Conservation (phyloP, 2,329 filamentous ascomycete genomes). For the Fusarium burgessii region DNA sequence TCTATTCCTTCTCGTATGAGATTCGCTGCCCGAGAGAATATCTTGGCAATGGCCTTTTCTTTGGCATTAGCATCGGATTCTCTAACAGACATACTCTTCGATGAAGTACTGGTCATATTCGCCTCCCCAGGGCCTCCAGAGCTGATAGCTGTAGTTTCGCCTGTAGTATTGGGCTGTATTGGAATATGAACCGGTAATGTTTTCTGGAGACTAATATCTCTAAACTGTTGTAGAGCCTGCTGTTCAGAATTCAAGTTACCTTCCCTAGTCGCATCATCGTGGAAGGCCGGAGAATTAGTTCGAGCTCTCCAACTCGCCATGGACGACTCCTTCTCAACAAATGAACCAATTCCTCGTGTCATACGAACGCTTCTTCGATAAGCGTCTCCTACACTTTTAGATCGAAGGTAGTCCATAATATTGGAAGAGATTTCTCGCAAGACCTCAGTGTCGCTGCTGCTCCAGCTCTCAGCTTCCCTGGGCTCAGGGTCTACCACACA, state of each 20-base stretch:
- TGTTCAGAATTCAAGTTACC: conserved; percentile 29
- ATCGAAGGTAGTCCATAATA: conserved; percentile 55
- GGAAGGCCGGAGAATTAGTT: conserved; percentile 11
- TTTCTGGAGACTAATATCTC: conserved; percentile 8
- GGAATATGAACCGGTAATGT: conserved; percentile 8
- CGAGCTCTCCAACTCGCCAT: conserved; percentile 45
- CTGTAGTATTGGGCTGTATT: conserved; percentile 9
- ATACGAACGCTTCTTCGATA: conserved; percentile 53
- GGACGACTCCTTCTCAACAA: conserved; percentile 52
- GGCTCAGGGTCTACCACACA: conserved; percentile 46
- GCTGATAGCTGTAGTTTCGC: conserved; percentile 1
- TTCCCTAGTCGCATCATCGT: conserved; percentile 23
- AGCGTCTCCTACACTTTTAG: conserved; percentile 43
- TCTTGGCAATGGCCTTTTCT: conserved; percentile 24
- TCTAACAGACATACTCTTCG: not conserved
- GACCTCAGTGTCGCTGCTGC: conserved; percentile 42
- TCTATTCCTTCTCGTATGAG: conserved; percentile 58
- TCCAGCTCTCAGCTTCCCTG: conserved; percentile 36
- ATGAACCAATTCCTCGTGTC: conserved; percentile 54
- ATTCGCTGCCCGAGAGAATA: conserved; percentile 59
- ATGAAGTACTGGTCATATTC: conserved; percentile 4
- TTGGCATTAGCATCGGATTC: conserved; percentile 4
- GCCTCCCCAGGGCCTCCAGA: not conserved
- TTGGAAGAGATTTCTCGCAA: conserved; percentile 47
- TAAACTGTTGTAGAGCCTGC: conserved; percentile 19